These are phyloP conservation scores for Ogataea parapolymorpha DNA, from an alignment of 805 yeast species.

Conservation along the genomic window DNA sequence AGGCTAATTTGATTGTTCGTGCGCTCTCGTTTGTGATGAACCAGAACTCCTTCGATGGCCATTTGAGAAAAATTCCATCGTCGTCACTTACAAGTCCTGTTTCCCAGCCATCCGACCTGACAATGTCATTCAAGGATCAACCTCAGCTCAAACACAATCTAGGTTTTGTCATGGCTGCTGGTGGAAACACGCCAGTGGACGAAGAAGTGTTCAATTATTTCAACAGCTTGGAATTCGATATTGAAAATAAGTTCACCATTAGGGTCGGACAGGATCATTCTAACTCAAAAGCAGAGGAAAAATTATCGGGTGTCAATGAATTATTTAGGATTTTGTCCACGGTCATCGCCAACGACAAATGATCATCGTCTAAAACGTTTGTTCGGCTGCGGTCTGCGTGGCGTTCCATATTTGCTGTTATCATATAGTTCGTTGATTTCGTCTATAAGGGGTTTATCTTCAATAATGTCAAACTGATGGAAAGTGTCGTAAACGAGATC, in stretches of 20 bases:
- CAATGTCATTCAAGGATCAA: slow-evolving; percentile 12
- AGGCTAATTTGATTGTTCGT: slow-evolving; percentile 52
- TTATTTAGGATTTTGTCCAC: slow-evolving; percentile 48
- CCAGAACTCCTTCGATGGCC: slow-evolving; percentile 21
- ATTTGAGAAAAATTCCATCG: slow-evolving; percentile 18
- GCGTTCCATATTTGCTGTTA: slow-evolving; percentile 2
- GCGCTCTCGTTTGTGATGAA: slow-evolving; percentile 54
- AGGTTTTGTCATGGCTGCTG: slow-evolving; percentile 53
- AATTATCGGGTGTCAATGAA: slow-evolving; percentile 68
- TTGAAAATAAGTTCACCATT: slow-evolving; percentile 53
- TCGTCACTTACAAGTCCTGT: slow-evolving; percentile 22
- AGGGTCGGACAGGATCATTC: slow-evolving; percentile 45
- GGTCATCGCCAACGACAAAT: slow-evolving; percentile 8
- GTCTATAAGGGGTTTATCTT: slow-evolving; percentile 24
- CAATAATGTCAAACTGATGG: slow-evolving; percentile 16
- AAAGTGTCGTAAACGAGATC: slow-evolving; percentile 23
- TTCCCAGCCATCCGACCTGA: slow-evolving; percentile 12
- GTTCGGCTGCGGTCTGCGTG: slow-evolving; percentile 2
- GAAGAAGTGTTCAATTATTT: slow-evolving; percentile 62
- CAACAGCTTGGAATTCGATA: slow-evolving; percentile 37
- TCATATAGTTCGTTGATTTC: slow-evolving; percentile 24
- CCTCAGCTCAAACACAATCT: slow-evolving; percentile 18
- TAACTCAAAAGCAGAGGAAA: slow-evolving; percentile 51
- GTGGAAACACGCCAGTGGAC: slow-evolving; percentile 65
- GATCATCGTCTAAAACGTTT: slow-evolving; percentile 4